Evolutionary conservation across 805 yeast species (phyloP).

Genomic region (Ogataea degrootiae): DNA sequence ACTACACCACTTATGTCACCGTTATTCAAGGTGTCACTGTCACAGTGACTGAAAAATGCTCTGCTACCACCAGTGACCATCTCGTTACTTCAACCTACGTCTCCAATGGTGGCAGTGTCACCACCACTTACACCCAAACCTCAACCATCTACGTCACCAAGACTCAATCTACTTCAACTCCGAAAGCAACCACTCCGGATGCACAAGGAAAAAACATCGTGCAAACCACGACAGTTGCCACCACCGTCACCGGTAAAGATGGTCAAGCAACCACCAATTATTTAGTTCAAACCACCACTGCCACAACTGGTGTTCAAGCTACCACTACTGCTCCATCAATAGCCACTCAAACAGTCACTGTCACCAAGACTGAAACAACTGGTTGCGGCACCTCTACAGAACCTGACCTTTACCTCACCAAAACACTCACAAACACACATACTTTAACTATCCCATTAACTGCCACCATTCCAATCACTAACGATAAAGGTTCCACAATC

Average conservation of each 20-base stretch:
- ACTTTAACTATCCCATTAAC: constrained; percentile 28
- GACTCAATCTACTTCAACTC: constrained; percentile 4
- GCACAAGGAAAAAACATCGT: neutral
- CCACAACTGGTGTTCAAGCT: constrained; percentile 1
- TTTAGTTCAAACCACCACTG: neutral
- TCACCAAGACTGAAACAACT: constrained; percentile 19
- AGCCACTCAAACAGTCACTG: constrained; percentile 20
- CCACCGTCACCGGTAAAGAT: neutral
- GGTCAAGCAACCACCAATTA: neutral
- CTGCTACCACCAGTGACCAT: constrained; percentile 6
- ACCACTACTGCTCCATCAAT: neutral
- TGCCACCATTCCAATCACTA: constrained; percentile 29
- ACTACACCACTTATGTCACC: constrained; percentile 14
- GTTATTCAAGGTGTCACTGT: constrained; percentile 17
- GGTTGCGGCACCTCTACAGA: constrained; percentile 7
- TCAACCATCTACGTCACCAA: constrained; percentile 17
- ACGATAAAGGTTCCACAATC: constrained; percentile 24
- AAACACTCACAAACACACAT: constrained; percentile 15
- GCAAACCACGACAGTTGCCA: constrained; percentile 4
- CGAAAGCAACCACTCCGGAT: constrained; percentile 7
- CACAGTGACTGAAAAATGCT: constrained; percentile 16
- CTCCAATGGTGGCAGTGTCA: no score
- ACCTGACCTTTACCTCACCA: constrained; percentile 14
- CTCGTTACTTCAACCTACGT: no score
- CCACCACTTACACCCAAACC: constrained; percentile 16